Base-by-base conservation (phyloP, 2,329 filamentous ascomycete genomes). In the Aspergillus sp. region DNA sequence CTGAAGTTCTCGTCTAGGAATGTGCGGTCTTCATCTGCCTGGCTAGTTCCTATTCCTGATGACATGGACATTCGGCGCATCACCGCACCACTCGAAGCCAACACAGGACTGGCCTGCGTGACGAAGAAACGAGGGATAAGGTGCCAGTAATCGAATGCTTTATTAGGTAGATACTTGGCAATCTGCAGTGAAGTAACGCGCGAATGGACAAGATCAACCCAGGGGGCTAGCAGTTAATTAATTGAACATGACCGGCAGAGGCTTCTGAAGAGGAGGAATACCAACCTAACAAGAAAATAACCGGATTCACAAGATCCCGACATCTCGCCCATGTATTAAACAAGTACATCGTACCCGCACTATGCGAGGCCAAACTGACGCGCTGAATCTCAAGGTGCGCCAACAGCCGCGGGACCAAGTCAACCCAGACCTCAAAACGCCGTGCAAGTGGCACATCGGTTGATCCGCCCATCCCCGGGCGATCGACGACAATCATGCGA, bases 341-440 rank as follows among this genome's bases (percentile, higher is more conserved):
- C 4, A 72, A 60, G 57, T 77, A 81, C 2, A 79, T 67, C 0
- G 76, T 76, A 2, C 79, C 79, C 0, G 74, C 72, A 21, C 70
- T 75, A 57, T 81, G 78, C 17, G 72, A 67, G 1, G 74, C 65
- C 0, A 81, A 59, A n/a, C 64, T 66, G 17, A 81, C 71, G 12
- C 52, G 57, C 3, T 44, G 9, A 19, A 68, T 72, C 0, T 65
- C 48, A 5, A 81, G 68, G 43, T 69, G 57, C 4, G 64, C 39
- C 6, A 81, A 66, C 0, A 81, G 64, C 4, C 58, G 61, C 17
- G 78, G 76, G 1, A 80, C 66, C 1, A 72, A 70, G 59, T 80
- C 77, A 23, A 79, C 65, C 72, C 75, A 81, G 19, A 69, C 64
- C 5, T 65, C 44, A 15, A 81, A 65, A 4, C 79, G 70, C 14